Evolutionary conservation across 768 basidiomycete genomes (phyloP), one percentile per base, ranked within the genome.

Genomic region (Xerocomellus dryophilus): DNA sequence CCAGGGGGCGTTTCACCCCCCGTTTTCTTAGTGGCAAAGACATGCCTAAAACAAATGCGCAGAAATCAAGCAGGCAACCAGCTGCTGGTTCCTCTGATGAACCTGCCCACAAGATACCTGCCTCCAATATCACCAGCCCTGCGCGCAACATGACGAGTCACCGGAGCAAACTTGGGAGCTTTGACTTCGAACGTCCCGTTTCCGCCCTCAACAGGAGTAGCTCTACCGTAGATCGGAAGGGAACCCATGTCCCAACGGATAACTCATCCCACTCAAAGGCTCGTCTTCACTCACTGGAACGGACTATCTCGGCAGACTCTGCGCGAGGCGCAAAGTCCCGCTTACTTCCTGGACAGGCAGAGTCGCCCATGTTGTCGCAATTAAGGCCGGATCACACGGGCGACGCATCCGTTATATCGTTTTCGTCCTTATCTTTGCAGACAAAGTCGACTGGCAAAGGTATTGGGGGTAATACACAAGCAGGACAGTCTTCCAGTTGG

Each of bases 181-280:
- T 89, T 65, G 87, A 89, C 63, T 88, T 89, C 59, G 88, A 89
- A 68, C 75, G 86, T 34, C 86, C 87, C 0, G 77, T 81, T 14
- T 71, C 71, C n/a, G 59, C 58, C 2, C 63, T 72, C 47, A 72
- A 70, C 50, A 57, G 58, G 53, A 69, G 66, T 17, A 59, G 32
- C 43, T 71, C 70, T 11, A 67, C 64, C 23, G 41, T 67, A 14
- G 61, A 69, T 48, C 61, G 50, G 39, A 56, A 58, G 36, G 58
- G 50, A 35, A 27, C 43, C 21, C 54, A 20, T 15, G 20, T 45
- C 35, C 40, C 40, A n/a, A 46, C 45, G 7, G 57, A 57, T 35
- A 54, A 43, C 18, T 29, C 51, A 1, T 53, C 56, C n/a, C 35
- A 42, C 38, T 49, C 62, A 27, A 64, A 62, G 15, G 15, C 53